A percentile compares a stretch with the other conserved stretches of the same genome.
Conservation (phyloP, 129 eudicot species). For the Tagetes patula region DNA sequence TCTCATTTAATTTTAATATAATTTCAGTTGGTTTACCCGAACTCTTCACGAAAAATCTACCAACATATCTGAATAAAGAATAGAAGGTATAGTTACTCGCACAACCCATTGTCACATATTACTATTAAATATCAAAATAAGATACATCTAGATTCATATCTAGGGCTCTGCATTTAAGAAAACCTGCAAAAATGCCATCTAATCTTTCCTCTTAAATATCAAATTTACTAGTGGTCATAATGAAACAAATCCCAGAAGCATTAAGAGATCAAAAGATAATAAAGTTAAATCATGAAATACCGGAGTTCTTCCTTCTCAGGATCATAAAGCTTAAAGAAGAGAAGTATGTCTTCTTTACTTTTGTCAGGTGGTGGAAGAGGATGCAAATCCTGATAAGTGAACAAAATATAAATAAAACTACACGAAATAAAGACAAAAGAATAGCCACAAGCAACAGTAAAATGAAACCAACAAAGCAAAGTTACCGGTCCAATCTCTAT, state of each 20-base stretch:
- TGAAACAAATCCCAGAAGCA: background rate
- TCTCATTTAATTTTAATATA: conserved; percentile 61
- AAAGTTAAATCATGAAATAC: conserved; percentile 35
- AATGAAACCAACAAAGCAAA: conserved; percentile 16
- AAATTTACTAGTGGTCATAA: conserved; percentile 19
- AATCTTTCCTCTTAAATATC: conserved; percentile 2
- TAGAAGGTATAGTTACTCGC: conserved; percentile 6
- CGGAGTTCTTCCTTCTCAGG: conserved; percentile 92
- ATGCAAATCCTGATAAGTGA: conserved; percentile 57
- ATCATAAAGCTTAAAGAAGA: conserved; percentile 91
- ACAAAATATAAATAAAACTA: background rate
- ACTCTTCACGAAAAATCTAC: conserved; percentile 84
- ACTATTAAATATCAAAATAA: conserved; percentile 12
- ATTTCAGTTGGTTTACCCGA: conserved; percentile 75
- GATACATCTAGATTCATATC: background rate
- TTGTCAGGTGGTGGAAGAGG: conserved; percentile 82
- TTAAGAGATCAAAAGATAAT: background rate
- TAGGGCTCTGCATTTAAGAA: conserved; percentile 9
- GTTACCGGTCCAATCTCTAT: conserved; percentile 78
- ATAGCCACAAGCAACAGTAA: conserved; percentile 3
- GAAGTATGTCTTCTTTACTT: conserved; percentile 87
- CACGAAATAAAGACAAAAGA: conserved; percentile 2
- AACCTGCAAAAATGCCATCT: conserved; percentile 17
- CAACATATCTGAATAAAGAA: conserved; percentile 57
- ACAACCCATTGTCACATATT: conserved; percentile 13